Conservation (phyloP, 2,329 filamentous ascomycete genomes). For the Trichophyton benhamiae region DNA sequence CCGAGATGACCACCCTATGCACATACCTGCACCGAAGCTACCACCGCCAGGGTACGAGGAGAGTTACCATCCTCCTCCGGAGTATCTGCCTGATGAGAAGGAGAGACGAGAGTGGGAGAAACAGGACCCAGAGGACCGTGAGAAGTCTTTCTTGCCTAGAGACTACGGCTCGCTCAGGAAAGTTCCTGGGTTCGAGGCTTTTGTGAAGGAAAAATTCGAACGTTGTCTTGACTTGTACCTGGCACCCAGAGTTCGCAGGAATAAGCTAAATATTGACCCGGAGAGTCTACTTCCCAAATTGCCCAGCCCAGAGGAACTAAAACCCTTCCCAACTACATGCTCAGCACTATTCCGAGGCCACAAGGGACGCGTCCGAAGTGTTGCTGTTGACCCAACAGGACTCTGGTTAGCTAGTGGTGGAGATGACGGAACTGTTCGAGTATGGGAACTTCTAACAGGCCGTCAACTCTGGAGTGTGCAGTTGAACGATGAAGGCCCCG, state of each 20-base stretch:
- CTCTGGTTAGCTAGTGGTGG: slow-evolving; percentile 82
- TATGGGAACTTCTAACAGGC: slow-evolving; percentile 80
- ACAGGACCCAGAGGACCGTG: slow-evolving; percentile 72
- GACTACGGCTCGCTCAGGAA: slow-evolving; percentile 75
- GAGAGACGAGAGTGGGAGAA: slow-evolving; percentile 80
- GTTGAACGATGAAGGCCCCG: slow-evolving; percentile 62
- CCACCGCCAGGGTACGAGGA: slow-evolving; percentile 88
- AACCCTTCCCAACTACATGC: slow-evolving; percentile 85
- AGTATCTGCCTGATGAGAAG: slow-evolving; percentile 78
- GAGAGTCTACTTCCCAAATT: slow-evolving; percentile 85
- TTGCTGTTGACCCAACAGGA: slow-evolving; percentile 75
- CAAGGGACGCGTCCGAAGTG: slow-evolving; percentile 70
- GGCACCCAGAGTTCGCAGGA: slow-evolving; percentile 80
- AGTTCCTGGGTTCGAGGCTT: slow-evolving; percentile 78
- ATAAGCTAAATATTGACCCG: slow-evolving; percentile 92
- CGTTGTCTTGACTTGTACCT: slow-evolving; percentile 90
- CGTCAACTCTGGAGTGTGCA: slow-evolving; percentile 77
- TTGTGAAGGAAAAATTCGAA: slow-evolving; percentile 94
- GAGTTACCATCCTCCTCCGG: slow-evolving; percentile 88
- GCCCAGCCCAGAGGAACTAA: slow-evolving; percentile 81
- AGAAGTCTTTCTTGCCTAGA: slow-evolving; percentile 75
- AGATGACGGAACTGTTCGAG: slow-evolving; percentile 80
- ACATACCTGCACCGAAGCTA: slow-evolving; percentile 85
- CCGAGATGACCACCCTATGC: slow-evolving; percentile 75
- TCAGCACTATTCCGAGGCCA: slow-evolving; percentile 82